Evolutionary conservation across 1,284 basidiomycete species (phyloP).

Genomic region (Puccinia polysora): DNA sequence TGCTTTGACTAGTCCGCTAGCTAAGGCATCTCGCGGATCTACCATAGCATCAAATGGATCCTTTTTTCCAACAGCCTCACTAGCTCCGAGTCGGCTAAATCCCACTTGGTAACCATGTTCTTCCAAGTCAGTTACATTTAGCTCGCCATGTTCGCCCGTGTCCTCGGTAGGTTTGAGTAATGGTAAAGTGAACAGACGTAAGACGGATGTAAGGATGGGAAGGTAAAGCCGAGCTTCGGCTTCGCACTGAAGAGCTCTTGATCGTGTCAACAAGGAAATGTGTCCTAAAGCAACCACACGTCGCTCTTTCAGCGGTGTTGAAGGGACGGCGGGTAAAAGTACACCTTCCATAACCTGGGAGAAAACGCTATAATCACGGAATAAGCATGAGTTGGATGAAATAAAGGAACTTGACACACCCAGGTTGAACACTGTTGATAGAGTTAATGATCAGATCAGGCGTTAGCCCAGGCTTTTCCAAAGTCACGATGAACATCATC

Average conservation of each 20-base stretch:
- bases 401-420: constrained; percentile 48
- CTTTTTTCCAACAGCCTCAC: constrained; percentile 52
- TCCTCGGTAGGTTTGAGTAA: constrained; percentile 59
- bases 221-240: constrained; percentile 58
- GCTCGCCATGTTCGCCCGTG: constrained; percentile 46
- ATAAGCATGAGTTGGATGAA: constrained; percentile 1
- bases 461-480: constrained; percentile 64
- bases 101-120: constrained; percentile 75
- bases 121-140: constrained; percentile 71
- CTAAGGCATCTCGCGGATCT: constrained; percentile 40
- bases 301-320: constrained; percentile 72
- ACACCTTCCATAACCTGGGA: constrained; percentile 73
- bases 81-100: constrained; percentile 84
- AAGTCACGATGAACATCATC: constrained; percentile 67
- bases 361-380: constrained; percentile 60
- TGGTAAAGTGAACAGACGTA: constrained; percentile 68
- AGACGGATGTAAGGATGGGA: constrained; percentile 64
- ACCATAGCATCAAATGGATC: constrained; percentile 32
- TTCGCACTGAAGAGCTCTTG: constrained; percentile 47
- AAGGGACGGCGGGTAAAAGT: constrained; percentile 73
- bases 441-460: constrained; percentile 73
- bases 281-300: constrained; percentile 81
- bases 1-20: constrained; percentile 36
- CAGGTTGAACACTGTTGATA: constrained; percentile 78
- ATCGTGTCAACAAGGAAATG: constrained; percentile 71